A percentile compares a stretch with the other conserved stretches of the same genome.
phyloP scores from a whole-genome alignment of 1,284 basidiomycete genomes.

The Veloporphyrellus conicus region DNA sequence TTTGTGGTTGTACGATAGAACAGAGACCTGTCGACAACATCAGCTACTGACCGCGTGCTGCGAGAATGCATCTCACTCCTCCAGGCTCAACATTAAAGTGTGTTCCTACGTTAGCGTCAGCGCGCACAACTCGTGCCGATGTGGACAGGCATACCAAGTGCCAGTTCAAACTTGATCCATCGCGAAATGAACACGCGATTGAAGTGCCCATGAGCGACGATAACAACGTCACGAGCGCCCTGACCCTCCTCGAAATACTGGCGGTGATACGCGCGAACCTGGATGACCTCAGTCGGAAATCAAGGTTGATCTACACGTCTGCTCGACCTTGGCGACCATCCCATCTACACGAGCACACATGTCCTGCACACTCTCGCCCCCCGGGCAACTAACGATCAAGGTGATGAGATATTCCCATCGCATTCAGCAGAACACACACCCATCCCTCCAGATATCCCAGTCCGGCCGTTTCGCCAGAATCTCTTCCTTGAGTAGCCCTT shows the following conservation, averaged over 20 bases:
- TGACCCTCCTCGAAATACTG: slow-evolving; percentile 64
- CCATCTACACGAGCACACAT: slow-evolving; percentile 77
- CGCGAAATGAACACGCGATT: slow-evolving; percentile 78
- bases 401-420: background rate
- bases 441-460: slow-evolving; percentile 83
- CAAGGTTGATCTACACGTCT: background rate
- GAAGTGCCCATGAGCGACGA: slow-evolving; percentile 82
- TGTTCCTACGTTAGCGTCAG: slow-evolving; percentile 46
- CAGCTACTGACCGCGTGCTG: background rate
- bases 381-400: slow-evolving; percentile 61
- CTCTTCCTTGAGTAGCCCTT: slow-evolving; percentile 73
- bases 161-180: slow-evolving; percentile 69
- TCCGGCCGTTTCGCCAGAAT: slow-evolving; percentile 63
- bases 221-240: slow-evolving; percentile 65
- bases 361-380: slow-evolving; percentile 77
- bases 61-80: slow-evolving; percentile 48
- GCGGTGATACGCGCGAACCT: slow-evolving; percentile 76
- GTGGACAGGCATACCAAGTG: slow-evolving; percentile 46
- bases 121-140: background rate
- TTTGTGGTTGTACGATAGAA: slow-evolving; percentile 73
- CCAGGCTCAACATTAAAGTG: slow-evolving; percentile 79
- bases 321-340: slow-evolving; percentile 61
- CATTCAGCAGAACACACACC: slow-evolving; percentile 41
- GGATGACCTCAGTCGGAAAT: slow-evolving; percentile 6
- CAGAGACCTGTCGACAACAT: slow-evolving; percentile 47